A percentile compares a stretch with the other conserved stretches of the same genome.
These are phyloP conservation scores for Chenopodium quinoa DNA, from an alignment of 148 eudicot genomes.

Conservation along the genomic window DNA sequence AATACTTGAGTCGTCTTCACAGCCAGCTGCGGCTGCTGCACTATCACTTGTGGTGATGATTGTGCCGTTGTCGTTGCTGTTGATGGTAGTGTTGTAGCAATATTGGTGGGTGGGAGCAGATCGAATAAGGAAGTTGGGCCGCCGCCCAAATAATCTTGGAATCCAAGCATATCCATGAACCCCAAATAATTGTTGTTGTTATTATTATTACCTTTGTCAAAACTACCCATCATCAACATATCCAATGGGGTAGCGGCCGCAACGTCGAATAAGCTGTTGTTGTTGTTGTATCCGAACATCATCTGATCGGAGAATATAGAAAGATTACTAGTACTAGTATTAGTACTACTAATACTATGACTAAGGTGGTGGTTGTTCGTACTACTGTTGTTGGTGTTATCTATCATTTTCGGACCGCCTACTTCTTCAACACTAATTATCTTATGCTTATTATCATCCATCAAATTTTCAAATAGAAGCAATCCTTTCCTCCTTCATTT, in stretches of 20 bases:
- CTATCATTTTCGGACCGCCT: background rate
- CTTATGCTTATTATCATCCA: background rate
- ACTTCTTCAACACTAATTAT: background rate
- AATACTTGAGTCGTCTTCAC: background rate
- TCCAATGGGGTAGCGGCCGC: background rate
- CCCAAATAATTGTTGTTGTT: slow-evolving; percentile 11
- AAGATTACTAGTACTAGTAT: too few relatives aligned
- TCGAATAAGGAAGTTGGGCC: slow-evolving; percentile 36
- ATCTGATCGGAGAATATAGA: background rate
- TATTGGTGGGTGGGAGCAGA: slow-evolving; percentile 24
- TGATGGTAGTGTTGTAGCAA: background rate
- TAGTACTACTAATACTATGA: too few relatives aligned
- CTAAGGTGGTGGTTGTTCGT: background rate
- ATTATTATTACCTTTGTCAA: background rate
- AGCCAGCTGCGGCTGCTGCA: background rate
- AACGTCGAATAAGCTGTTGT: slow-evolving; percentile 13
- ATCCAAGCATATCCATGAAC: slow-evolving; percentile 39
- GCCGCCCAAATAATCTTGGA: slow-evolving; percentile 26
- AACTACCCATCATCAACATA: background rate
- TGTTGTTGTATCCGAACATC: background rate
- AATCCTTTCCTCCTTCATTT: slow-evolving; percentile 24
- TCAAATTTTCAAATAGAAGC: background rate
- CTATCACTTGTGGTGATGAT: background rate
- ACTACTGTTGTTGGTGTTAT: background rate
- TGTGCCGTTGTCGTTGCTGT: too few relatives aligned